Conservation (phyloP, 805 yeast genomes). For the Kuraishia floccosa region DNA sequence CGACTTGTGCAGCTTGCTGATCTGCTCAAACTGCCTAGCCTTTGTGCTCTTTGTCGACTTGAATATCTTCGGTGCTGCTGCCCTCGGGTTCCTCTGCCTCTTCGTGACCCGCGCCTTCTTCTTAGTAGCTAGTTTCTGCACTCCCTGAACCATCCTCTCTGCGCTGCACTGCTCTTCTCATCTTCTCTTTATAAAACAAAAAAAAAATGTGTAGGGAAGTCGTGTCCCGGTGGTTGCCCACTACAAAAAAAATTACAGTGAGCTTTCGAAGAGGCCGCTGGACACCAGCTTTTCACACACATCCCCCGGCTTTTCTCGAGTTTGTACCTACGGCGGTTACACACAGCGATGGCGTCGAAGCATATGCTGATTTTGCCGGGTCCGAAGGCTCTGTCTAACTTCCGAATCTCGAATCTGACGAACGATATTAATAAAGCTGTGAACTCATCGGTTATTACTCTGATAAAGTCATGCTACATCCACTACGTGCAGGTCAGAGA, state of each 20-base stretch:
- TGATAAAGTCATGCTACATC: conserved; percentile 62
- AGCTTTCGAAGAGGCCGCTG: no score
- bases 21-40: conserved; percentile 31
- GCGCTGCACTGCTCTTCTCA: no score
- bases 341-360: background rate
- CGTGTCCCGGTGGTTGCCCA: no score
- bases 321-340: no score
- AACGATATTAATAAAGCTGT: conserved; percentile 65
- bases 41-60: conserved; percentile 54
- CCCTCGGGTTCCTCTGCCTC: conserved; percentile 50
- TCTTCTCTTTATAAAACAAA: no score
- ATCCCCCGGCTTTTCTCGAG: no score
- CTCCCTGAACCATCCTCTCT: conserved; percentile 71
- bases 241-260: no score
- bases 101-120: conserved; percentile 47
- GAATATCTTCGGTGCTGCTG: conserved; percentile 64
- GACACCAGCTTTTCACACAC: no score
- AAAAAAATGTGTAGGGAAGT: no score
- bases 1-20: conserved; percentile 45
- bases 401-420: conserved; percentile 67
- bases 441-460: conserved; percentile 53
- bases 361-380: conserved; percentile 59
- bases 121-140: conserved; percentile 43
- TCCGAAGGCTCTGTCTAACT: conserved; percentile 79
- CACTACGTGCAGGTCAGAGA: conserved; percentile 72